phyloP scores from a whole-genome alignment of 345 rosid species.

The Populus pruinosa region DNA sequence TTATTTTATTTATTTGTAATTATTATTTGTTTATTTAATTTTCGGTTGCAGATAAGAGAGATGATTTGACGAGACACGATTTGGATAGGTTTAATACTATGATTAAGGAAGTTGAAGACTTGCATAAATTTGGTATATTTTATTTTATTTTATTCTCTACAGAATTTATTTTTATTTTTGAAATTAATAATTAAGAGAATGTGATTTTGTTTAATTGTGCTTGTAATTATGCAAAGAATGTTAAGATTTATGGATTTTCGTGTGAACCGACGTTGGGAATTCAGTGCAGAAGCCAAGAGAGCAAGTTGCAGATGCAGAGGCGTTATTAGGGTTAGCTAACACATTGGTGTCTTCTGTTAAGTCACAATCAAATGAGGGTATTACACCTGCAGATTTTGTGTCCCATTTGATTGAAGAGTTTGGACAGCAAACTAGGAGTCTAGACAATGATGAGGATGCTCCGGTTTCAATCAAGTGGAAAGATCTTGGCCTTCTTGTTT shows the following conservation, averaged over 20 bases:
- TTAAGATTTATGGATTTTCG: neutral
- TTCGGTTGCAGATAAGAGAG: slow-evolving; percentile 52
- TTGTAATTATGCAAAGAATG: neutral
- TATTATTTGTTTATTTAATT: neutral
- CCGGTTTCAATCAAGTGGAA: slow-evolving; percentile 62
- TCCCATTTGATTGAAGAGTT: slow-evolving; percentile 46
- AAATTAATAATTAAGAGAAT: neutral
- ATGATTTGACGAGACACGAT: slow-evolving; percentile 54
- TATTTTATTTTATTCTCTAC: neutral
- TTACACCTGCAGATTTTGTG: slow-evolving; percentile 61
- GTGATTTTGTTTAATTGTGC: too few species aligned
- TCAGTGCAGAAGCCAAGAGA: slow-evolving; percentile 86
- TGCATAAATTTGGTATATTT: slow-evolving; percentile 57
- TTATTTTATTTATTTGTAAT: neutral
- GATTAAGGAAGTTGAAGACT: slow-evolving; percentile 54
- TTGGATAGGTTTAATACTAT: slow-evolving; percentile 60
- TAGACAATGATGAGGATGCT: slow-evolving; percentile 20
- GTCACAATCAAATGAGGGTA: slow-evolving; percentile 59
- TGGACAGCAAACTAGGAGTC: slow-evolving; percentile 34
- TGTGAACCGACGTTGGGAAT: neutral
- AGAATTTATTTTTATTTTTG: neutral
- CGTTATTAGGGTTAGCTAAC: slow-evolving; percentile 63
- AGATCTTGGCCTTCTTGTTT: slow-evolving; percentile 60
- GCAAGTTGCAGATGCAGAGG: slow-evolving; percentile 93
- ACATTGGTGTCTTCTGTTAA: slow-evolving; percentile 66